Conservation (phyloP, 139 green algal species). For the Diplosphaera chodatii region DNA sequence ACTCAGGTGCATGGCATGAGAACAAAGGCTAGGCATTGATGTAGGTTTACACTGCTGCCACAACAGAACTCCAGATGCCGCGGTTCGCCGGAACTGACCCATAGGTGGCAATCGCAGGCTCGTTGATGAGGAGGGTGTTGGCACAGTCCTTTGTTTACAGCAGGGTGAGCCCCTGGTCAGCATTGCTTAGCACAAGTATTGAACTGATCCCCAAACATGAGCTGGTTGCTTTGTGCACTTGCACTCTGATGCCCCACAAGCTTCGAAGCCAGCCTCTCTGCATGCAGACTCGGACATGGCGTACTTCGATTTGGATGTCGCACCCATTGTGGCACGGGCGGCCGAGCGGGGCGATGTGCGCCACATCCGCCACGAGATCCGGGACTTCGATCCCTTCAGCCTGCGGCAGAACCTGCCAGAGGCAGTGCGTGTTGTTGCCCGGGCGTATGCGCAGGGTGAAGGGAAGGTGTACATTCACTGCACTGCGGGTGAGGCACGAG, state of each 20-base stretch:
- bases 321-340: conserved; percentile 41
- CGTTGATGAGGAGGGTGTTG: conserved; percentile 60
- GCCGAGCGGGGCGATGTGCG: conserved; percentile 25
- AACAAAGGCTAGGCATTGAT: no score
- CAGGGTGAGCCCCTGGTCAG: conserved; percentile 25
- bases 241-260: no score
- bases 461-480: conserved; percentile 90
- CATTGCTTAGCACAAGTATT: no score
- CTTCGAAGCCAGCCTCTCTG: neutral
- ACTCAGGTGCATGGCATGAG: no score
- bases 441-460: conserved; percentile 1
- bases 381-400: conserved; percentile 89
- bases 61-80: no score
- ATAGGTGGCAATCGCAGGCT: no score
- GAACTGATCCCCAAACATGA: no score
- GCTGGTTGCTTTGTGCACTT: no score
- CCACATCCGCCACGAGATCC: conserved; percentile 35
- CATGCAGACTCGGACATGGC: conserved; percentile 69
- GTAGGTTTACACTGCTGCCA: no score
- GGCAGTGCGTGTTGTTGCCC: conserved; percentile 48
- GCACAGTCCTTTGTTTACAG: conserved; percentile 78
- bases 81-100: no score
- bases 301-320: conserved; percentile 79
- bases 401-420: conserved; percentile 48
- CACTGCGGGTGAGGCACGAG: conserved; percentile 86